Base-by-base conservation (phyloP, 495 filamentous ascomycete genomes). In the Tuber magnatum region DNA sequence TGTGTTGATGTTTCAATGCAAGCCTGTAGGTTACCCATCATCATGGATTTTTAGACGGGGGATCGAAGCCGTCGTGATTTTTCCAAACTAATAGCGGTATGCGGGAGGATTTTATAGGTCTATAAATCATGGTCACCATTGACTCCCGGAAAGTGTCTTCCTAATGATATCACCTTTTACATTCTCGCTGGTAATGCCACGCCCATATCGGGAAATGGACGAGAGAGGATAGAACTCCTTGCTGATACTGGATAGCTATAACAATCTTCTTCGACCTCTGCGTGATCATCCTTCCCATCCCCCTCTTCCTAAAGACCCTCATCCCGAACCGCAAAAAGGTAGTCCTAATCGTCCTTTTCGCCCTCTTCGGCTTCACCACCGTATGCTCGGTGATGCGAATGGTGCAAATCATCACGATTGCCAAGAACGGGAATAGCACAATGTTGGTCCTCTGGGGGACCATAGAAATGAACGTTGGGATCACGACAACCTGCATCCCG, bases 361-460 rank as follows among this genome's bases (percentile, higher is more conserved):
- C 88, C 5, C 84, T 90, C 14, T 88, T 88, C 12, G 85, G 89
- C 16, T 87, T 90, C 77, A 89, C 88, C 1, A 89, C 88, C 0
- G 78, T 89, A 61, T 89, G 88, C 77, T 89, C 88, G 1, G 83
- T 89, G 46, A 76, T 89, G 73, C 85, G 88, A 16, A 84, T 89
- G 72, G 82, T 86, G 2, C 87, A 89, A 75, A 89, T 90, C 76
- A 81, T 85, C 75, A 82, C 83, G 0, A 87, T 90, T 71, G 85
- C 86, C 32, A 84, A 84, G 38, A 86, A 87, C 41, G 88, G 87
- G 35, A 88, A 89, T 77, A 87, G 87, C 8, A 89, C 88, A 2
- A 86, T 88, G 85, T 84, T 89, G 20, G 85, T 89, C 9, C 79
- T 89, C 1, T 89, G 86, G 87, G 88, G 88, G 2, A 86, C 86